Percentiles rank a stretch among this genome's conserved stretches.
phyloP scores from a whole-genome alignment of 2,329 filamentous ascomycete species.

The Cladosporium sp. region DNA sequence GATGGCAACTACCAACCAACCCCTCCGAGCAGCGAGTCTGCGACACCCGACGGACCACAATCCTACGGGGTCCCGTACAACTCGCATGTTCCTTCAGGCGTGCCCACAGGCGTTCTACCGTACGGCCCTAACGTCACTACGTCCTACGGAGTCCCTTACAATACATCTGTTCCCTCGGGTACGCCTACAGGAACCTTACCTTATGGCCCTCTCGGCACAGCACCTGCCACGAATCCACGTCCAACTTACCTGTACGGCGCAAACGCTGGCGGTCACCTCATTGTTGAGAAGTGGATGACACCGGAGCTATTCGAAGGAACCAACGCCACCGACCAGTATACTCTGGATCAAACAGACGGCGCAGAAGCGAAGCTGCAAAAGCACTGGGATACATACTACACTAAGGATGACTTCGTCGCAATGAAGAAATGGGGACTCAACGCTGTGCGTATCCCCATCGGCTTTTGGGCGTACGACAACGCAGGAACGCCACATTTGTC shows the following conservation, averaged over 20 bases:
- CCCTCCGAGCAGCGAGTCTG: not conserved
- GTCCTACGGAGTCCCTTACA: not conserved
- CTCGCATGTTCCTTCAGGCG: not conserved
- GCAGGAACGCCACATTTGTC: conserved; percentile 48
- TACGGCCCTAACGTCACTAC: not conserved
- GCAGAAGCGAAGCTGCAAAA: conserved; percentile 37
- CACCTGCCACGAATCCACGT: not conserved
- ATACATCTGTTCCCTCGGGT: not conserved
- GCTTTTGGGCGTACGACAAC: conserved; percentile 55
- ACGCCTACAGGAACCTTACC: not conserved
- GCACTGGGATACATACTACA: conserved; percentile 45
- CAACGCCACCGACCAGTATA: conserved; percentile 42
- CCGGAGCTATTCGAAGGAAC: conserved; percentile 39
- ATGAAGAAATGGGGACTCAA: conserved; percentile 43
- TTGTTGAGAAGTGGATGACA: conserved; percentile 43
- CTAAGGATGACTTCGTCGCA: conserved; percentile 45
- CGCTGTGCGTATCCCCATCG: conserved; percentile 54
- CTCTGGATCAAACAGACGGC: conserved; percentile 40
- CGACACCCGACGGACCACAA: not conserved
- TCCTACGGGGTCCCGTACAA: not conserved
- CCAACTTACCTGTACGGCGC: conserved; percentile 35
- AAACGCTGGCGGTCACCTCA: conserved; percentile 42
- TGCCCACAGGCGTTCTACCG: not conserved
- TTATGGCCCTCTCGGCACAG: not conserved
- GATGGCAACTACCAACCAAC: conserved; percentile 7